Evolutionary conservation across 2,329 filamentous ascomycete species (phyloP).

Genomic region (Fusarium anguioides): DNA sequence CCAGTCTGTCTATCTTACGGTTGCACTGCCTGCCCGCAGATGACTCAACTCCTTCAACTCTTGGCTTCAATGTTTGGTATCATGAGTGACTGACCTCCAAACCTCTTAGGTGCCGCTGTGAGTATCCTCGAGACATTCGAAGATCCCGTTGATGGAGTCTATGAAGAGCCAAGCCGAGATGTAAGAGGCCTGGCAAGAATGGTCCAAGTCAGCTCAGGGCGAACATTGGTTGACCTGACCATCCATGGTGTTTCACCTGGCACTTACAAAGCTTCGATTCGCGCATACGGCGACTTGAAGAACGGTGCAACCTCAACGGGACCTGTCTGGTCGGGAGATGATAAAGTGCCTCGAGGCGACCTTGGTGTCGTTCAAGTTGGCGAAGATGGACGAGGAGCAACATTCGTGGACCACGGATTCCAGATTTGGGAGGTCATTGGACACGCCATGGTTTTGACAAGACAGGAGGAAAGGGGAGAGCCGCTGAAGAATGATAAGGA

Average conservation of each 20-base stretch:
- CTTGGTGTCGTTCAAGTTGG: constrained; percentile 83
- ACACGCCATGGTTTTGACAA: constrained; percentile 87
- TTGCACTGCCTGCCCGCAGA: background rate
- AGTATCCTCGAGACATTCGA: constrained; percentile 93
- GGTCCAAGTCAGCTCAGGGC: constrained; percentile 84
- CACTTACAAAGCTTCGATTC: constrained; percentile 84
- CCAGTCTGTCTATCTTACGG: background rate
- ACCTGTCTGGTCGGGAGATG: constrained; percentile 76
- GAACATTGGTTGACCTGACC: constrained; percentile 89
- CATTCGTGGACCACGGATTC: constrained; percentile 84
- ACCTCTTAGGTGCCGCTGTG: constrained; percentile 76
- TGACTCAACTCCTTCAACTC: background rate
- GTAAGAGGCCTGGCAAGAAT: constrained; percentile 91
- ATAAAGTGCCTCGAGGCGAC: constrained; percentile 59
- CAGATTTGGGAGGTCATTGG: constrained; percentile 98
- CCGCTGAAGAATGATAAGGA: constrained; percentile 80
- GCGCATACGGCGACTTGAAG: constrained; percentile 88
- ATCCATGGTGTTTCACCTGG: constrained; percentile 85
- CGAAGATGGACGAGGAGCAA: constrained; percentile 78
- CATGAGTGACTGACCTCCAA: constrained; percentile 16
- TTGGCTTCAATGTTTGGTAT: background rate
- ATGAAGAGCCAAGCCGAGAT: constrained; percentile 59
- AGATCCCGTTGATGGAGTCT: constrained; percentile 60
- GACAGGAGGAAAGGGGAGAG: constrained; percentile 62
- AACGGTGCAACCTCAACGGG: constrained; percentile 85